These are phyloP conservation scores for Pseudonitzschia pungens DNA, from an alignment of 108 stramenopile species.

Conservation along the genomic window DNA sequence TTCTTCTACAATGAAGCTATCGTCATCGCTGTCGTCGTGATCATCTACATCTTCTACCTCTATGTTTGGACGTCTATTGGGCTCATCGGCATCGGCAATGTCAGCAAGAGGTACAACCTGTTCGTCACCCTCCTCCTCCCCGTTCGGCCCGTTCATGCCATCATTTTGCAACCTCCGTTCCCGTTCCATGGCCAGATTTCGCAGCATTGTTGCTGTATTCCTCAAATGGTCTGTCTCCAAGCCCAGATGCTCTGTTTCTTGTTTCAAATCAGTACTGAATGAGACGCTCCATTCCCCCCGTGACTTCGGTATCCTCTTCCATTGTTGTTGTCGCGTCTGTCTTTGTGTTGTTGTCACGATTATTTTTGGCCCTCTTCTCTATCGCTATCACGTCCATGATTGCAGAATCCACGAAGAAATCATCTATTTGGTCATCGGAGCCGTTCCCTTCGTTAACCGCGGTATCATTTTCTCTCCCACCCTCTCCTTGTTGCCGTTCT, in stretches of 20 bases:
- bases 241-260: background rate
- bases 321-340: no score
- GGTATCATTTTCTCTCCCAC: background rate
- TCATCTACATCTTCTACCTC: background rate
- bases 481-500: background rate
- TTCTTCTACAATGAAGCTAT: constrained; percentile 14
- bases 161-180: constrained; percentile 7
- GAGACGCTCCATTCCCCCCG: background rate
- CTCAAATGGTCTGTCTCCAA: no score
- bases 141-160: background rate
- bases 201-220: background rate
- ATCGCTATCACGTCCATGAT: constrained; percentile 12
- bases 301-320: background rate
- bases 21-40: background rate
- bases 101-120: background rate
- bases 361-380: background rate
- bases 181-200: constrained; percentile 10
- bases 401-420: constrained; percentile 12
- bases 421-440: constrained; percentile 25
- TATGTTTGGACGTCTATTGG: background rate
- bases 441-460: constrained; percentile 3
- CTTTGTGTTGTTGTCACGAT: background rate
- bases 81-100: background rate
- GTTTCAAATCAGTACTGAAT: background rate
- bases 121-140: background rate